Percentiles rank a stretch among this genome's conserved stretches.
Evolutionary conservation across 768 basidiomycete species (phyloP).

Genomic region (Leucocoprinus leucothites): DNA sequence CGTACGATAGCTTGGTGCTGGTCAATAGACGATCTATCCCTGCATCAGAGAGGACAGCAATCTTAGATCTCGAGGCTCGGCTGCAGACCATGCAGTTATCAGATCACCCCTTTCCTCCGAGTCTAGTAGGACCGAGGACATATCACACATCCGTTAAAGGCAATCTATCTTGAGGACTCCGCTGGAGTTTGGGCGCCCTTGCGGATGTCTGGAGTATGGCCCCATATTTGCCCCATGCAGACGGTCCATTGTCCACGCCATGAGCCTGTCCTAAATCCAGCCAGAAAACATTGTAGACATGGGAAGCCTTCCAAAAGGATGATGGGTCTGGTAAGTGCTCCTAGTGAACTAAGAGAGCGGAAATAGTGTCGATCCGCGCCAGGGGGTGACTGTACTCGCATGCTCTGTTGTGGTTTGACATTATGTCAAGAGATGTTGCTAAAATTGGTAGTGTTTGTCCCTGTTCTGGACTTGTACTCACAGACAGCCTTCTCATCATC

Average conservation of each 20-base stretch:
- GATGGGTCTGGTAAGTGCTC: background rate
- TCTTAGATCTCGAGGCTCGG: constrained; percentile 19
- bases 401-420: constrained; percentile 1
- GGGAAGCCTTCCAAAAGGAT: background rate
- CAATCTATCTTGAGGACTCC: background rate
- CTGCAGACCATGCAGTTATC: constrained; percentile 7
- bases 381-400: background rate
- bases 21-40: constrained; percentile 32
- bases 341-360: background rate
- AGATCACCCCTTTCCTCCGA: constrained; percentile 11
- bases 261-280: no score
- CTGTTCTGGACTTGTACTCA: background rate
- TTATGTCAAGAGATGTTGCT: background rate
- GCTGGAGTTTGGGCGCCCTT: background rate
- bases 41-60: constrained; percentile 20
- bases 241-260: no score
- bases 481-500: constrained; percentile 1
- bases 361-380: background rate
- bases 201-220: background rate
- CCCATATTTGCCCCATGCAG: background rate
- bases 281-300: background rate
- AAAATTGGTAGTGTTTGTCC: background rate
- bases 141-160: background rate
- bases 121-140: constrained; percentile 12
- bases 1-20: constrained; percentile 18